Conservation (phyloP, 139 green algal species). For the Chlorella ohadii region DNA sequence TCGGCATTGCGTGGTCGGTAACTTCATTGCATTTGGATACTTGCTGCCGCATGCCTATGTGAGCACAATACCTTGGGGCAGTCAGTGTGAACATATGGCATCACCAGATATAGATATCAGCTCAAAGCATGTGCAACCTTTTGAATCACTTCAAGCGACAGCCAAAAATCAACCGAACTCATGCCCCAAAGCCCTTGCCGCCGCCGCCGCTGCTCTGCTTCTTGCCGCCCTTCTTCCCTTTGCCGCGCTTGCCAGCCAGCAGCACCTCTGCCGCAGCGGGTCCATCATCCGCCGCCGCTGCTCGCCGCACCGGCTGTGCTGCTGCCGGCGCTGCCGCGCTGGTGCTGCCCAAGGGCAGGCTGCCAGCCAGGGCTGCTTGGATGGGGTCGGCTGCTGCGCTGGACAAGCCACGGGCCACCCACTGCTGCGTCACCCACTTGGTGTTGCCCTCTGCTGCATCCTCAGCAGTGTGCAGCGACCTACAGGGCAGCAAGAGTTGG, state of each 20-base stretch:
- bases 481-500: neutral
- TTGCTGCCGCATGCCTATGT: no score
- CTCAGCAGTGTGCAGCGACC: constrained; percentile 79
- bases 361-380: neutral
- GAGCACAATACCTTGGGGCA: no score
- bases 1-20: no score
- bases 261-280: neutral
- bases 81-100: no score
- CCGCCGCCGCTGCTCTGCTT: neutral
- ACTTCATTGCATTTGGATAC: no score
- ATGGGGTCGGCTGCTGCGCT: neutral
- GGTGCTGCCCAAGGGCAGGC: neutral
- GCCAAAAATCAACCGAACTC: neutral
- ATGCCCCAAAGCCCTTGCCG: constrained; percentile 38
- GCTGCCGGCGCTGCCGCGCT: neutral
- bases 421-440: constrained; percentile 86
- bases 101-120: no score
- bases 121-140: no score
- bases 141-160: no score
- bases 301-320: neutral
- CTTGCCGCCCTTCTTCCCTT: constrained; percentile 19
- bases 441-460: constrained; percentile 53
- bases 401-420: constrained; percentile 60
- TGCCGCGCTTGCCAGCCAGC: constrained; percentile 26
- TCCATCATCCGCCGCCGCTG: neutral